Base-by-base conservation (phyloP, 2,329 filamentous ascomycete species). In the Cladosporium sp. region DNA sequence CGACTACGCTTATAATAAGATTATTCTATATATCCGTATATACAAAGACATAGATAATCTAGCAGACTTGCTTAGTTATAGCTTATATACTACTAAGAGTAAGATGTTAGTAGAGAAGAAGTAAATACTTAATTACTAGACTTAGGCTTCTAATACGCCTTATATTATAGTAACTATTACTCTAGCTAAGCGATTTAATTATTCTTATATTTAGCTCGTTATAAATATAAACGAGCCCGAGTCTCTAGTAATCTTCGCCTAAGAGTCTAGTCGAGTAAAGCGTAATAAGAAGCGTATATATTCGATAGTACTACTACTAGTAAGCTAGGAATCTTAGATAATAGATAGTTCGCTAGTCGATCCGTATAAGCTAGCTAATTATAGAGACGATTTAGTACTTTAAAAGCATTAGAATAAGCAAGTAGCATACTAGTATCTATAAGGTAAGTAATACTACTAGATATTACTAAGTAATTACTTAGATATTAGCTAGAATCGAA, bases 161-260 rank as follows among this genome's bases (percentile, higher is more conserved):
- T 57, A 37, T 30, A 59, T 61, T 17, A 52, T 61, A 7, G 58
- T 52, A 14, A 61, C 60, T 6, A 50, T 43, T 22, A 58, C 60
- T 37, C 51, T 61, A 9, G 38, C 36, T 11, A 37, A 51, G 11
- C 34, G 60, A 15, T 54, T 61, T 37, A 58, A 61, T 34, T 58
- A 60, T 45, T 52, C 49, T 14, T 17, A 60, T 28, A 34, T 61
- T 8, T 36, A 45, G 5, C 47, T 61, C 17, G 49, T 55, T 9
- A 52, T 61, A 6, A 45, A 61, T 15, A 36, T 59, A 19, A 49
- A 60, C 51, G 51, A 59, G 45, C 60, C 37, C 4, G 51, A 60
- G 5, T 58, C 51, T 34, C 30, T 61, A 17, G 47, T 61, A 22
- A 19, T 51, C 20, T 61, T 61, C 30, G 51, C 58, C 11, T 34